Conservation (phyloP, 331 rosid genomes). For the Erythrophleum ivorense region DNA sequence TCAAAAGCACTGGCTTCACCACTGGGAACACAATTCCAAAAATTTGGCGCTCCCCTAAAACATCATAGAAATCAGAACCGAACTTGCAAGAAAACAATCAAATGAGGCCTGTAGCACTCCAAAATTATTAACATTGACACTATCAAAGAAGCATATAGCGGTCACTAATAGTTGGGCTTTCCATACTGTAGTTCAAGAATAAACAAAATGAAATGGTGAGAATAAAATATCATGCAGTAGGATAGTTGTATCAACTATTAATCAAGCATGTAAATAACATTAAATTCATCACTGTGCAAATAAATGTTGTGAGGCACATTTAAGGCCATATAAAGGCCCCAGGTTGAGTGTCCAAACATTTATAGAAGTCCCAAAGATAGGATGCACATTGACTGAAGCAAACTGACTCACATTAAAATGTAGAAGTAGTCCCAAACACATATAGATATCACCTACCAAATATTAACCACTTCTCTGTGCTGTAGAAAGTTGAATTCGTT, state of each 20-base stretch:
- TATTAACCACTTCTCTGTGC: too few species aligned
- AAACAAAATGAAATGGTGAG: neutral
- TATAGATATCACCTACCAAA: too few species aligned
- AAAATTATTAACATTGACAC: constrained; percentile 5
- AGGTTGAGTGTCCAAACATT: neutral
- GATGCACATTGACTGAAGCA: neutral
- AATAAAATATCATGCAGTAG: neutral
- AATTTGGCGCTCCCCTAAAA: constrained; percentile 98
- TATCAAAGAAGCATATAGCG: constrained; percentile 15
- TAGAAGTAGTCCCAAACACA: constrained; percentile 17
- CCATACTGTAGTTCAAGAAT: constrained; percentile 22
- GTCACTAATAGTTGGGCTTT: constrained; percentile 25
- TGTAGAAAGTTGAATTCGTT: too few species aligned
- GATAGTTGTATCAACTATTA: neutral
- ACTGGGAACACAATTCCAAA: constrained; percentile 99
- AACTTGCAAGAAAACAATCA: constrained; percentile 15
- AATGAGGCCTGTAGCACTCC: constrained; percentile 28
- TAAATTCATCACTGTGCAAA: constrained; percentile 4
- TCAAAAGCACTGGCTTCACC: constrained; percentile 85
- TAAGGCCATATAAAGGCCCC: constrained; percentile 18
- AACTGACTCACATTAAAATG: neutral
- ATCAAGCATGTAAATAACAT: neutral
- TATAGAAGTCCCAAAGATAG: neutral
- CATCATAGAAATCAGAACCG: constrained; percentile 45
- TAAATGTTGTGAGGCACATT: constrained; percentile 16